These are phyloP conservation scores for Arctostaphylos glauca DNA, from an alignment of 148 eudicot genomes.

Conservation along the genomic window DNA sequence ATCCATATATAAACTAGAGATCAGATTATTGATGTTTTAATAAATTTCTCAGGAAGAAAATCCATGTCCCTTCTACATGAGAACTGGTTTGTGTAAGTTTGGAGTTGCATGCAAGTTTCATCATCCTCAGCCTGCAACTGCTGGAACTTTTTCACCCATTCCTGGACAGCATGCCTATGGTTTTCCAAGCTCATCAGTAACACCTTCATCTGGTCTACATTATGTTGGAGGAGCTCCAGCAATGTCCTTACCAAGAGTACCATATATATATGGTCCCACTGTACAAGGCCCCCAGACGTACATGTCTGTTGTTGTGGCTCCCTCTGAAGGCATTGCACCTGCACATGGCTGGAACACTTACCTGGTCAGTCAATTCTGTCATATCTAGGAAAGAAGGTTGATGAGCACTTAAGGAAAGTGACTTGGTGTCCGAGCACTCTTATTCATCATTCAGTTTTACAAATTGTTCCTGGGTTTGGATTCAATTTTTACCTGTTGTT, in stretches of 20 bases:
- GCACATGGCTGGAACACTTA: slow-evolving; percentile 48
- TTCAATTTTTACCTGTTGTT: not conserved
- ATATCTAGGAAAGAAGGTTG: not conserved
- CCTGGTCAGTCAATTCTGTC: slow-evolving; percentile 34
- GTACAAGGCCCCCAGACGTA: slow-evolving; percentile 43
- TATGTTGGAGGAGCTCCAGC: slow-evolving; percentile 39
- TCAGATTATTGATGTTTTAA: not conserved
- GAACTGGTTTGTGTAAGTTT: slow-evolving; percentile 59
- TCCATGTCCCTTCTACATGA: slow-evolving; percentile 64
- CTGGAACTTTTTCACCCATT: slow-evolving; percentile 31
- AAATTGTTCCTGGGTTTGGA: not conserved
- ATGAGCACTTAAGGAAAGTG: slow-evolving; percentile 8
- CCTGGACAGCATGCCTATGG: slow-evolving; percentile 35
- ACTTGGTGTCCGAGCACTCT: not conserved
- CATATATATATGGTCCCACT: slow-evolving; percentile 34
- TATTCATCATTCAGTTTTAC: not conserved
- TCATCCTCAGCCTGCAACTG: slow-evolving; percentile 58
- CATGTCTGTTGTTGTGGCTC: slow-evolving; percentile 43
- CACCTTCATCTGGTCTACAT: slow-evolving; percentile 35
- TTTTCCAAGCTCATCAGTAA: slow-evolving; percentile 26
- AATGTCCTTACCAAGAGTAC: slow-evolving; percentile 35
- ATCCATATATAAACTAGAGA: not conserved
- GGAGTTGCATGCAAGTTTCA: slow-evolving; percentile 71
- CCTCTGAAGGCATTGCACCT: slow-evolving; percentile 34
- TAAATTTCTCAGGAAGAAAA: slow-evolving; percentile 45